Evolutionary conservation across 768 basidiomycete species (phyloP).

Genomic region (Russula emetica): DNA sequence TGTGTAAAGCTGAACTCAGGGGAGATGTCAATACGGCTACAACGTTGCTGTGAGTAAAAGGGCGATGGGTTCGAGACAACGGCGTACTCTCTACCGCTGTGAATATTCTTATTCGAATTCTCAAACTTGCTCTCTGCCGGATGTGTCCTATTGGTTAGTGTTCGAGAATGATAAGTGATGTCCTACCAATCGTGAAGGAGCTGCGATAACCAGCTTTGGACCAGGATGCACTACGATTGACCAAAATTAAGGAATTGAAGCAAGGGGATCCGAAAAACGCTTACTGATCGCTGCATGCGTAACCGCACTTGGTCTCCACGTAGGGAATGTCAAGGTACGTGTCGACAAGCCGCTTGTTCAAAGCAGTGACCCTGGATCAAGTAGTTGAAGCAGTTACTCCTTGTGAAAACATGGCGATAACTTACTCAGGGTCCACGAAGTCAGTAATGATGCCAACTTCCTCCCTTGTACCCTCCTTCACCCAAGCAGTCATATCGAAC

Average conservation of each 20-base stretch:
- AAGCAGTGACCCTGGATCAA: slow-evolving; percentile 62
- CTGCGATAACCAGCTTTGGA: slow-evolving; percentile 79
- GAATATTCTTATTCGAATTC: slow-evolving; percentile 81
- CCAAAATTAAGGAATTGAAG: slow-evolving; percentile 31
- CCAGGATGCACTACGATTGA: slow-evolving; percentile 66
- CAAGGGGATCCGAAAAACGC: slow-evolving; percentile 32
- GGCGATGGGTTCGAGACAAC: slow-evolving; percentile 9
- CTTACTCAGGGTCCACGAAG: slow-evolving; percentile 63
- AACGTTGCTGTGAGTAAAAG: slow-evolving; percentile 25
- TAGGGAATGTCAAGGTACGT: slow-evolving; percentile 81
- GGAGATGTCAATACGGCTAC: slow-evolving; percentile 77
- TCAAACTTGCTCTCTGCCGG: slow-evolving; percentile 59
- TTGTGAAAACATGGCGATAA: slow-evolving; percentile 11
- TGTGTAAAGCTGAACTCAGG: slow-evolving; percentile 87
- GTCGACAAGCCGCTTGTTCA: slow-evolving; percentile 75
- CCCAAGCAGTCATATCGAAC: slow-evolving; percentile 96
- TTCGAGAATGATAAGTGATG: slow-evolving; percentile 1
- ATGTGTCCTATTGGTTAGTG: slow-evolving; percentile 17
- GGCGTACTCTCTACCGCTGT: slow-evolving; percentile 75
- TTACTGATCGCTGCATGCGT: slow-evolving; percentile 93
- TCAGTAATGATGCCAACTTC: slow-evolving; percentile 81
- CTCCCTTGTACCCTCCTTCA: slow-evolving; percentile 61
- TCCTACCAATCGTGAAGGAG: slow-evolving; percentile 74
- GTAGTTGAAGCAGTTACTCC: slow-evolving; percentile 1
- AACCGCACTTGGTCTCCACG: slow-evolving; percentile 86